Base-by-base conservation (phyloP, 805 yeast genomes). In the Kluyveromyces wickerhamii region DNA sequence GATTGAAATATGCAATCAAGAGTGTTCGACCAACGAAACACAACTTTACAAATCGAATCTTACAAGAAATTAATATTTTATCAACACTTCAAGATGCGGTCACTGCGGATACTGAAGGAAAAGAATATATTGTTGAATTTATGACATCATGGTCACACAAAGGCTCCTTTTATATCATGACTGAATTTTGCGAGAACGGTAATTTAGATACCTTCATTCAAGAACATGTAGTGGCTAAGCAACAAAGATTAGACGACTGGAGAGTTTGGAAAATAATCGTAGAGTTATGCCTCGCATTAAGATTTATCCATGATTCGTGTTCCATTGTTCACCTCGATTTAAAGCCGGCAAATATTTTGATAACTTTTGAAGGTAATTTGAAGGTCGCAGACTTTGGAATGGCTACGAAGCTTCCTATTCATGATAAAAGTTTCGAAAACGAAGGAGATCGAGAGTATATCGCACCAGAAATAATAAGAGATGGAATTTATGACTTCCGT, bases 391-490 rank as follows among this genome's bases (percentile, higher is more conserved):
- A 92, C 60, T 92, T 92, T 65, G 98, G 98, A 7, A 75, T 92
- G 68, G 95, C 96, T 5, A 74, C 95, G 3, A 75, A 73, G 44
- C 63, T 77, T 35, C 97, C 97, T 0, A 76, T 78, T 13, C 73
- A 73, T 31, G 69, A 53, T 21, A 49, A 49, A 4, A 68, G 67
- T 20, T 79, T 85, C 49, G 98, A 92, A 59, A 73, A 95, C 45
- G 98, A 92, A 61, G 98, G 98, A 18, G 98, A 92, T 59, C 69
- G 97, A 35, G 95, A 89, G 55, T 92, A 92, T 59, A 92, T 92
- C 60, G 97, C 98, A 0, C 98, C 98, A 1, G 98, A 92, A 57
- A 78, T 92, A 16, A 78, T 92, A 36, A 75, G 87, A 21, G 75
- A 72, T 29, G 87, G 85, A 53, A 71, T 73, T 28, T 92, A 92